Percentiles rank a stretch among this genome's conserved stretches.
These are phyloP conservation scores for Fereydounia khargensis DNA, from an alignment of 1,284 basidiomycete species.

Conservation along the genomic window DNA sequence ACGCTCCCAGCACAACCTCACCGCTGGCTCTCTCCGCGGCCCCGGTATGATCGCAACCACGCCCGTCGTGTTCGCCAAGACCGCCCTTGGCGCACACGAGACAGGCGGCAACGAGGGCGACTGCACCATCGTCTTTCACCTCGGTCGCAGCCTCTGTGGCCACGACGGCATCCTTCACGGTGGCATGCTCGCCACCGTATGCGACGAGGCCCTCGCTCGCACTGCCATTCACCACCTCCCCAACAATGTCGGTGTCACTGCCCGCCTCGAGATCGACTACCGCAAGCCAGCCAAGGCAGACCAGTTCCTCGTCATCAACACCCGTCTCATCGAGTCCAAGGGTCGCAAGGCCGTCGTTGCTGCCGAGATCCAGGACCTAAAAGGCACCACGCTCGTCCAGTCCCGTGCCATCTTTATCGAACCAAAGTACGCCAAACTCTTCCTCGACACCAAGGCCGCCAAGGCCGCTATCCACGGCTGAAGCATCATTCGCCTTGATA, in stretches of 20 bases:
- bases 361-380: constrained; percentile 72
- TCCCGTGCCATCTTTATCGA: constrained; percentile 77
- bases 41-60: constrained; percentile 60
- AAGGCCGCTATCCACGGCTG: no score
- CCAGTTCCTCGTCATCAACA: constrained; percentile 66
- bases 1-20: constrained; percentile 73
- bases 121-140: constrained; percentile 66
- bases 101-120: constrained; percentile 50
- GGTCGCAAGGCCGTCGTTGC: constrained; percentile 75
- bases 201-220: constrained; percentile 82
- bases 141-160: constrained; percentile 79
- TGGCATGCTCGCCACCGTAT: constrained; percentile 80
- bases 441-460: constrained; percentile 66
- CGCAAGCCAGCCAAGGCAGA: constrained; percentile 56
- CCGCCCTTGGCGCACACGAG: constrained; percentile 31
- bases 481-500: no score
- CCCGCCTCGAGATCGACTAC: constrained; percentile 60
- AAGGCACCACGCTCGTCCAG: constrained; percentile 77
- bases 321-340: constrained; percentile 66
- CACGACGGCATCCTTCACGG: constrained; percentile 94
- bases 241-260: constrained; percentile 88
- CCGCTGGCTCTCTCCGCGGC: constrained; percentile 77
- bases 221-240: constrained; percentile 67
- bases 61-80: constrained; percentile 51
- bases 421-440: constrained; percentile 71